Evolutionary conservation across 2,329 filamentous ascomycete genomes (phyloP).

Genomic region (Aspergillus hiratsukae): DNA sequence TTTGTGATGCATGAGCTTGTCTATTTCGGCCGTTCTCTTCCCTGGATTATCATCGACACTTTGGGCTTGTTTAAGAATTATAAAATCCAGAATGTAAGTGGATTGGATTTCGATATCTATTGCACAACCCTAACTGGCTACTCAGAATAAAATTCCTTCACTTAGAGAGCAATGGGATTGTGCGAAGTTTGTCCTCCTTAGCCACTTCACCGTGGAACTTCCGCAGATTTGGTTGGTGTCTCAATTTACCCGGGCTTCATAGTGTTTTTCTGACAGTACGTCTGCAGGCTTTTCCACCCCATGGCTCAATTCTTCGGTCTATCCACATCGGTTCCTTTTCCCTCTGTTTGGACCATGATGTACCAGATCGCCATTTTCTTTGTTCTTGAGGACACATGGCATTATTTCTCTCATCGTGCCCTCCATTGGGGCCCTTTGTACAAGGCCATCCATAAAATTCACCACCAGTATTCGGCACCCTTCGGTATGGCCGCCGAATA

Average conservation of each 20-base stretch:
- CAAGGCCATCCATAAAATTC: slow-evolving; percentile 96
- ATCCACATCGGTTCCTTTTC: slow-evolving; percentile 84
- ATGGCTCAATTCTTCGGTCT: slow-evolving; percentile 91
- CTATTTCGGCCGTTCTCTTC: slow-evolving; percentile 88
- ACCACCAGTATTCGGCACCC: slow-evolving; percentile 96
- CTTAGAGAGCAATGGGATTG: slow-evolving; percentile 91
- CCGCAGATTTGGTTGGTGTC: slow-evolving; percentile 81
- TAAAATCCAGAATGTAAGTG: slow-evolving; percentile 81
- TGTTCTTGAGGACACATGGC: slow-evolving; percentile 93
- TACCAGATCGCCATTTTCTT: slow-evolving; percentile 93
- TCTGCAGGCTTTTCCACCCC: slow-evolving; percentile 77
- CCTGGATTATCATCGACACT: slow-evolving; percentile 87
- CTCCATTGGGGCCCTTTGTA: slow-evolving; percentile 95
- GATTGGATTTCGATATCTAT: neutral
- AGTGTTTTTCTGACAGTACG: slow-evolving; percentile 6
- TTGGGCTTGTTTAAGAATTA: slow-evolving; percentile 86
- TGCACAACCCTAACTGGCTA: neutral
- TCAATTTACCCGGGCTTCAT: neutral
- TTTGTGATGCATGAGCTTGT: slow-evolving; percentile 91
- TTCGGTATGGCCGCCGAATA: slow-evolving; percentile 97
- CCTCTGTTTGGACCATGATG: slow-evolving; percentile 76
- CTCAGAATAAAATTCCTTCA: slow-evolving; percentile 78
- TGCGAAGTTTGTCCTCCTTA: slow-evolving; percentile 84
- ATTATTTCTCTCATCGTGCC: slow-evolving; percentile 92
- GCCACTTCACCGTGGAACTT: slow-evolving; percentile 95